Conservation (phyloP, 2,329 filamentous ascomycete species). For the Chrysosporium queenslandicum region DNA sequence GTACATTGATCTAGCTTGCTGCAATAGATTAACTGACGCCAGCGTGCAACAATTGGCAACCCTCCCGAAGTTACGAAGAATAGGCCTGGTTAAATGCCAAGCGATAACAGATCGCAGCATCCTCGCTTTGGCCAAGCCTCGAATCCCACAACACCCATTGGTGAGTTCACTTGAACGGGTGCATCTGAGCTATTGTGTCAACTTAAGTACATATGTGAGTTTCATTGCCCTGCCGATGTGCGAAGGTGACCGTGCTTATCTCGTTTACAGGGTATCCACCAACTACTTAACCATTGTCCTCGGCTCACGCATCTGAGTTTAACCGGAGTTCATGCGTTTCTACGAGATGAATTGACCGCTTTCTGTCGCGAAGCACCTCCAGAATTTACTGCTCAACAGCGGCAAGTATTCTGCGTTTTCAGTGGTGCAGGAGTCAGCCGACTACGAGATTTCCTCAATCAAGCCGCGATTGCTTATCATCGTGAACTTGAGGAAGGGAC, state of each 20-base stretch:
- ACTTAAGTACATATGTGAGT: slow-evolving; percentile 69
- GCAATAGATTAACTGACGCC: slow-evolving; percentile 72
- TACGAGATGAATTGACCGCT: slow-evolving; percentile 68
- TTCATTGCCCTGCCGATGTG: slow-evolving; percentile 15
- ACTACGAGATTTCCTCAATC: slow-evolving; percentile 68
- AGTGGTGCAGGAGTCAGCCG: slow-evolving; percentile 72
- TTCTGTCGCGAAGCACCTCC: slow-evolving; percentile 80
- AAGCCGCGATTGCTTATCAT: slow-evolving; percentile 26
- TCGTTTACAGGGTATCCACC: slow-evolving; percentile 64
- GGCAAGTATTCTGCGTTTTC: slow-evolving; percentile 95
- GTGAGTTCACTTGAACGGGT: slow-evolving; percentile 75
- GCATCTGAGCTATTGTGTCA: slow-evolving; percentile 88
- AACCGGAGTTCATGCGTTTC: slow-evolving; percentile 85
- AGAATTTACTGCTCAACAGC: slow-evolving; percentile 91
- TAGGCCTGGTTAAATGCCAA: slow-evolving; percentile 88
- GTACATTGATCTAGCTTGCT: slow-evolving; percentile 97
- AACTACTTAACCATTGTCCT: slow-evolving; percentile 79
- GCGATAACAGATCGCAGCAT: slow-evolving; percentile 87
- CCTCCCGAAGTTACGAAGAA: slow-evolving; percentile 85
- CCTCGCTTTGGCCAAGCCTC: slow-evolving; percentile 63
- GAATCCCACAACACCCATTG: slow-evolving; percentile 45
- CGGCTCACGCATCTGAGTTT: slow-evolving; percentile 88
- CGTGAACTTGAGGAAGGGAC: slow-evolving; percentile 28
- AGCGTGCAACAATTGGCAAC: slow-evolving; percentile 76
- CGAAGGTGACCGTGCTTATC: neutral